Evolutionary conservation across 805 yeast species (phyloP), one percentile per base, ranked within the genome.

Genomic region (Torulaspora franciscae): DNA sequence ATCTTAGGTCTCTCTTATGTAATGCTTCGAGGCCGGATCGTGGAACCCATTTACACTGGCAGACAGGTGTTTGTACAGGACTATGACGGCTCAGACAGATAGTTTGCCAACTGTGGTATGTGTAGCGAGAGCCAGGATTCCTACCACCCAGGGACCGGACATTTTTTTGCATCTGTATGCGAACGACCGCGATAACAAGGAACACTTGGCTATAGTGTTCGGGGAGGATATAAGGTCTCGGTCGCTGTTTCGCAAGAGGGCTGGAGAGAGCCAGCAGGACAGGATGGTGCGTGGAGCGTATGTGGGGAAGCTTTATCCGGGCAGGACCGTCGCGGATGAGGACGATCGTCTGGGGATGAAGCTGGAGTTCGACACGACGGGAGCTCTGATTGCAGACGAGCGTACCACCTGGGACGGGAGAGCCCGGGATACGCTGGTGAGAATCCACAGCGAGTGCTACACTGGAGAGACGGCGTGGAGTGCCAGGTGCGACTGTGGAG

Each of bases 391-490:
- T 2, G 38, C 51, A 4, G 54, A 57, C 19, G 48, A 43, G 15
- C 37, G 34, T 35, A 50, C 56, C 1, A 58, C 60, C n/a, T 58
- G 62, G 70, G 48, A 51, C 45, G 50, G 52, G 6, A 17, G 58
- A 61, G 56, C 51, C 49, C 47, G 57, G 49, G 64, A 57, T 24
- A 80, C 83, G 1, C 66, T 91, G 50, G 95, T 85, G 3, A 74
- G 99, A 49, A 89, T 93, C 54, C 99, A 93, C 62, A 85, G 95
- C 3, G 99, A 93, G 63, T 93, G 99, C 67, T 93, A 91, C 69
- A 93, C 99, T 0, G 99, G 99, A 2, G 99, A 93, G 62, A 93
- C 97, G 1, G 98, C 97, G 7, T 93, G 99, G 99, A 81, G 91
- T 47, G 98, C 99, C 1, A 76, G 99, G 44, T 93, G 99, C 66